Evolutionary conservation across 352 stramenopile genomes (phyloP).

Genomic region (Phytophthora cryptogea): DNA sequence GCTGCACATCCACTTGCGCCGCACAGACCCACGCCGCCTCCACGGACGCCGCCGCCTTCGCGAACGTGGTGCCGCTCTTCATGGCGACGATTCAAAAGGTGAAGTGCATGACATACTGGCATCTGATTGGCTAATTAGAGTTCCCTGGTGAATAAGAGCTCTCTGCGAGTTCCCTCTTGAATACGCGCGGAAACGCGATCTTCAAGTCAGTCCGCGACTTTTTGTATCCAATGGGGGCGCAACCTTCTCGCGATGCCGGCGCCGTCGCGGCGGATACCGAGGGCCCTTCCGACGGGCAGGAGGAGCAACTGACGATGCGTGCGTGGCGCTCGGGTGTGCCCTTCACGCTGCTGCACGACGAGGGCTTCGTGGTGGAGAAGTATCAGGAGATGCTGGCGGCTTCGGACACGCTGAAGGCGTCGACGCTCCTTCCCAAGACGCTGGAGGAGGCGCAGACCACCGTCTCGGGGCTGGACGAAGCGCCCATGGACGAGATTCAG

Average conservation of each 20-base stretch:
- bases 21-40: conserved; percentile 68
- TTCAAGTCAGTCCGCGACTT: not conserved
- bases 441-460: conserved; percentile 36
- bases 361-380: conserved; percentile 70
- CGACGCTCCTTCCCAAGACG: not conserved
- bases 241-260: conserved; percentile 25
- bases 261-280: not conserved
- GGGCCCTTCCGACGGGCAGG: conserved; percentile 3
- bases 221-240: conserved; percentile 26
- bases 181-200: not conserved
- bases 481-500: conserved; percentile 61
- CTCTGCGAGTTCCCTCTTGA: no score
- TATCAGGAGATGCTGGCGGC: conserved; percentile 50
- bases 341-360: conserved; percentile 76
- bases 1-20: conserved; percentile 54
- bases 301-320: conserved; percentile 27
- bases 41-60: conserved; percentile 38
- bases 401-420: not conserved
- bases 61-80: conserved; percentile 37
- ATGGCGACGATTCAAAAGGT: conserved; percentile 23
- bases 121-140: not conserved
- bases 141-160: not conserved
- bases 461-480: conserved; percentile 56
- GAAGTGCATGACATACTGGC: not conserved
- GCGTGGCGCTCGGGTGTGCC: conserved; percentile 57